Evolutionary conservation across 2,329 filamentous ascomycete genomes (phyloP), one percentile per base, ranked within the genome.

Genomic region (Fusarium euwallaceae): DNA sequence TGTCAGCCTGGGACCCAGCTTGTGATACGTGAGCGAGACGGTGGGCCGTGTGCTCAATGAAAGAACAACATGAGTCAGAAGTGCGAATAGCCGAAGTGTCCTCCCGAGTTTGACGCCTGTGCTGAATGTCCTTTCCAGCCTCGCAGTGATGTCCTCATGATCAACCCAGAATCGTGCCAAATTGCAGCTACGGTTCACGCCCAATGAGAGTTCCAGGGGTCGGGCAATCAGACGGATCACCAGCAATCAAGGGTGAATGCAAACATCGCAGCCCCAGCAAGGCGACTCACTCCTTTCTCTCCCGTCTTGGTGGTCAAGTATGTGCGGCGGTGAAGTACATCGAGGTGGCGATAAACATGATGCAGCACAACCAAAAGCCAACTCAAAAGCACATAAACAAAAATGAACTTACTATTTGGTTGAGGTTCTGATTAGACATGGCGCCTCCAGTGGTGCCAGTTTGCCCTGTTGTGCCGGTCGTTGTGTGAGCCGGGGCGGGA

Each of bases 371-470:
- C n/a, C 11, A 36, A 34, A 45, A 51, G 8, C 29, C 17, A n/a
- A 72, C 62, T 60, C 29, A 61, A 48, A 37, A 32, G 22, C 45
- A 58, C 69, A 66, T 11, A 72, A 55, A 36, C 4, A 53, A 63
- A 37, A 61, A 55, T 87, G 14, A 34, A 86, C 95, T 89, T 89
- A 98, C 96, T 83, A 98, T 98, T 78, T 98, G 95, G 79, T 98
- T 98, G 2, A 98, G 84, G 80, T 98, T 97, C 79, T 97, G 94
- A 73, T 96, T 95, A 3, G 93, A 95, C 84, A 95, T 92, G 11
- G 85, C 82, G 22, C 78, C 79, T 58, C 78, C 78, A 7, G 84
- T 78, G 2, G 84, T 72, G 34, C 81, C 71, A 6, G 83, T 75
- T 20, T 85, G 79, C 9, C 78, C 76, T 29, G 81, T 74, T 27